These are phyloP conservation scores for Sanguinoderma infundibulare DNA, from an alignment of 1,284 basidiomycete species.

Conservation along the genomic window DNA sequence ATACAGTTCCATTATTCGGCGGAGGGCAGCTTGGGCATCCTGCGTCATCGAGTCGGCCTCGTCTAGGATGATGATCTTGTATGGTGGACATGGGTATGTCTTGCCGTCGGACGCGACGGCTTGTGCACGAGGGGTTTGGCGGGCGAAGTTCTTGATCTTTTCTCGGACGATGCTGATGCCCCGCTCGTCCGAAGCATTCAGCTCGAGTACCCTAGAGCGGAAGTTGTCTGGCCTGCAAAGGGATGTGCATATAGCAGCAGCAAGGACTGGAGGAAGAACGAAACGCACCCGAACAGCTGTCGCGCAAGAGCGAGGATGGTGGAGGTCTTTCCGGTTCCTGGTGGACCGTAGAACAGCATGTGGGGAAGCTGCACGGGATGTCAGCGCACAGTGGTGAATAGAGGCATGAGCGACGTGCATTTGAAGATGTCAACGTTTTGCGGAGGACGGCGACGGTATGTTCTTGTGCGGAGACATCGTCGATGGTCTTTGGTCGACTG, in stretches of 20 bases:
- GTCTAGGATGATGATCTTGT: slow-evolving; percentile 98
- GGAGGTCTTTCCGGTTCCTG: slow-evolving; percentile 98
- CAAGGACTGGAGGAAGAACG: neutral
- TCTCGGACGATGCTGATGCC: slow-evolving; percentile 97
- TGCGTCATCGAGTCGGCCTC: slow-evolving; percentile 99
- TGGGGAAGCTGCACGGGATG: slow-evolving; percentile 82
- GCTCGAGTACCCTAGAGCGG: slow-evolving; percentile 89
- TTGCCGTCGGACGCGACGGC: slow-evolving; percentile 78
- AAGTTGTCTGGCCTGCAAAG: slow-evolving; percentile 93
- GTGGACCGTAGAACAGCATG: slow-evolving; percentile 99
- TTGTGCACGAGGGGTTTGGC: slow-evolving; percentile 89
- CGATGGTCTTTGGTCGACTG: slow-evolving; percentile 96
- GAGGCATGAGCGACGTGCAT: slow-evolving; percentile 54
- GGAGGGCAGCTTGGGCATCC: slow-evolving; percentile 94
- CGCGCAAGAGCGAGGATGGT: slow-evolving; percentile 95
- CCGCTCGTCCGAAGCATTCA: slow-evolving; percentile 99
- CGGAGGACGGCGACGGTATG: slow-evolving; percentile 92
- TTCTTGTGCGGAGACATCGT: slow-evolving; percentile 97
- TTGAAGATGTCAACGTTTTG: slow-evolving; percentile 91
- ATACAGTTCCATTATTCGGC: slow-evolving; percentile 99
- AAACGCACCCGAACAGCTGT: slow-evolving; percentile 89
- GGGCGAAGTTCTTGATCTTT: slow-evolving; percentile 98
- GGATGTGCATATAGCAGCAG: neutral
- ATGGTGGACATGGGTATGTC: slow-evolving; percentile 94
- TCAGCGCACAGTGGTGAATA: neutral